Base-by-base conservation (phyloP, 1,284 basidiomycete species). In the Boletellus deceptivus region DNA sequence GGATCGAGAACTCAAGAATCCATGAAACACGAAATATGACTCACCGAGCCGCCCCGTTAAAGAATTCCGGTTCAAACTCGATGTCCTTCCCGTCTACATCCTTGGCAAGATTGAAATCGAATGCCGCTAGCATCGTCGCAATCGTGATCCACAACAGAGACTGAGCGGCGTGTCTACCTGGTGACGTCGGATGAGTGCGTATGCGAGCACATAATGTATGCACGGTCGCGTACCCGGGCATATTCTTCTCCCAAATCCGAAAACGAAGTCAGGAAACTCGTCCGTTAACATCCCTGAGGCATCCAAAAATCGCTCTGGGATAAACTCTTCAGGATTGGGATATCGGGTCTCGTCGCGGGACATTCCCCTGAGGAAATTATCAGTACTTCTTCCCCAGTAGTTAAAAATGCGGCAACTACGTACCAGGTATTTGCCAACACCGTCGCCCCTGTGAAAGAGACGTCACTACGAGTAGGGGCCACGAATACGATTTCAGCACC, bases 231-330 rank as follows among this genome's bases (percentile, higher is more conserved):
- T 22, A 54, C 63, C 63, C 49, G 60, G 48, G 24, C 61, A 65
- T 20, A 42, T n/a, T 42, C 62, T 53, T 14, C 59, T 57, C 18
- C 65, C 62, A 46, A 67, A 68, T 1, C 65, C 62, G 31, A 64
- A 64, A 17, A 17, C 3, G 7, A 56, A 65, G 6, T 54, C 44
- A 14, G 47, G n/a, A 7, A 43, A 27, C 31, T 64, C 49, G 14
- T 54, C 44, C 6, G 33, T 66, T 11, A 68, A 27, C 43, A 44
- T 27, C 4, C 58, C 62, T 10, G 56, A 34, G 2, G 49, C 39
- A 4, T 45, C 54, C 13, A 67, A 51, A 33, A 67, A 67, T 18
- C 62, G 52, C 43, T 64, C 60, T 0, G 65, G 65, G 11, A 52
- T 51, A 25, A 66, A 64, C 4, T 41, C 17, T 31, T 64, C 46